Evolutionary conservation across 768 basidiomycete species (phyloP), one percentile per base, ranked within the genome.

Genomic region (Harrya chromipes): DNA sequence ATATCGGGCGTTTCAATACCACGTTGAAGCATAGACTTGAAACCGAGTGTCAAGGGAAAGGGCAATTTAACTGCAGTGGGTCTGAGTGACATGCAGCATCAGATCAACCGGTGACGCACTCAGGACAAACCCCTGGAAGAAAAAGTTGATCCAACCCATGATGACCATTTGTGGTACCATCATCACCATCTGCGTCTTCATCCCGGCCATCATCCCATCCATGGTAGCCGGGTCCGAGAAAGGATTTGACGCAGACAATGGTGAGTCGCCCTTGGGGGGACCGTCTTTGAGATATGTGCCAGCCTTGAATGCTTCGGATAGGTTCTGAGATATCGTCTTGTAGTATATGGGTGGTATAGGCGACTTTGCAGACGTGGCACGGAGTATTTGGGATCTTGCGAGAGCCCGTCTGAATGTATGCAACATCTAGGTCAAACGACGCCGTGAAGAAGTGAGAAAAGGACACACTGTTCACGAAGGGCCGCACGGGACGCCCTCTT

Each of bases 121-220:
- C 50, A 97, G 78, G 50, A 99, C 90, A 66, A 98, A 97, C 24
- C 97, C 97, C 62, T 95, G 89, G 74, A 98, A 99, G 83, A 99
- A 99, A 70, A 94, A 93, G 69, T 94, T 97, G 72, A 99, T 97
- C 90, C 95, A 98, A 44, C 94, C 94, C 95, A 98, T 98, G 58
- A 98, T 92, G 52, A 97, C 79, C 88, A 97, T 97, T 71, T 98
- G 90, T 16, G 90, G 91, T 13, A 95, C 88, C 90, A 98, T 97
- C 90, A 97, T 94, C 42, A 97, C 93, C 80, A 91, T 92, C 70
- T 99, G 97, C 17, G 95, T 97, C 77, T 97, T 97, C 87, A 99
- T 90, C 31, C 91, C 91, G 11, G 92, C 81, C 94, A 97, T 95
- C 92, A 97, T 94, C 34, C 90, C 90, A 57, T 97, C 95, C 93